Evolutionary conservation across 495 filamentous ascomycete species (phyloP).

Genomic region (Trichoderma erinaceum): DNA sequence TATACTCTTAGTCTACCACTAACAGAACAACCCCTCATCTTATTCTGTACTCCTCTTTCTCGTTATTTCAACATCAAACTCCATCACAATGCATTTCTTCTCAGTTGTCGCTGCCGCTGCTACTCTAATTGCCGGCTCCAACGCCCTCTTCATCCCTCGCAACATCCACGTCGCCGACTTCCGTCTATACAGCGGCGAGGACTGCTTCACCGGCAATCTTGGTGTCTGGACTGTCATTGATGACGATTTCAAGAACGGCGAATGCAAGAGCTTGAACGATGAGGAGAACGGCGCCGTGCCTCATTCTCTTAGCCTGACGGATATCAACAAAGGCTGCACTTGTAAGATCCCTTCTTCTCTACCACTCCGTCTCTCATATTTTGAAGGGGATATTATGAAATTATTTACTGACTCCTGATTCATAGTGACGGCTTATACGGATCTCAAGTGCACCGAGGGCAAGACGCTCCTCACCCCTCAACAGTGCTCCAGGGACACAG

Average conservation of each 20-base stretch:
- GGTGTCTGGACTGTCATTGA: constrained; percentile 11
- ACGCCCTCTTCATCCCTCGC: constrained; percentile 7
- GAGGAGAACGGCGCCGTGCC: not conserved
- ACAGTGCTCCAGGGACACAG: not conserved
- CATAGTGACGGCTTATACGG: constrained; percentile 6
- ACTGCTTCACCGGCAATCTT: not conserved
- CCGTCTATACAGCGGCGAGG: not conserved
- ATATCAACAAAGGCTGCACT: constrained; percentile 8
- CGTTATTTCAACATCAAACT: not conserved
- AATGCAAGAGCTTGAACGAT: not conserved
- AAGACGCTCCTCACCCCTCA: not conserved
- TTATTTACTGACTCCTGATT: not conserved
- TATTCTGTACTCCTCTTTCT: not conserved
- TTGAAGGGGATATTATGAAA: not conserved
- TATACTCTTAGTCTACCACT: not conserved
- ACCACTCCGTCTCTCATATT: not conserved
- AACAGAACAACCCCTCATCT: not conserved
- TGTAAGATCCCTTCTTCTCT: not conserved
- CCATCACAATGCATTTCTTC: not conserved
- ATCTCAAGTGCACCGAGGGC: not conserved
- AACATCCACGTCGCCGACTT: constrained; percentile 3
- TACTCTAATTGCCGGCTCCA: not conserved
- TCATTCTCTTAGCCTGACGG: not conserved
- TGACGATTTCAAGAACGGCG: not conserved
- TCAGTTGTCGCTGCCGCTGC: not conserved